Evolutionary conservation across 345 rosid genomes (phyloP), one percentile per base, ranked within the genome.

Genomic region (Rubroshorea leprosula): DNA sequence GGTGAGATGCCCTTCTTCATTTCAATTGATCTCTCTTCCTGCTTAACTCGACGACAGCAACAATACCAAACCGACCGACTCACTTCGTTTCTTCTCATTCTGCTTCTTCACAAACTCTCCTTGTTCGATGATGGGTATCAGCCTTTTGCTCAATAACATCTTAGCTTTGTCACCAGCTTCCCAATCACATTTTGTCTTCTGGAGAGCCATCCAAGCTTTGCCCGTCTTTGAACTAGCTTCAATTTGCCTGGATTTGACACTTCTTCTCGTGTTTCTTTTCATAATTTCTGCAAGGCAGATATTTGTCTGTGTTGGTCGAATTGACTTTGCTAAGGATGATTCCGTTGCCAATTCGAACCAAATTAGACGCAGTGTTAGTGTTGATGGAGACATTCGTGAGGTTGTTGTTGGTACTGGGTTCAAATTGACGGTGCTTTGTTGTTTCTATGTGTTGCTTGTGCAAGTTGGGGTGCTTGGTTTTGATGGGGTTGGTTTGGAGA

Each of bases 151-250:
- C 46, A 24, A 67, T 26, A 72, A 54, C 71, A 64, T 76, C 65
- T 62, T 66, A n/a, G 48, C 64, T 73, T 53, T 58, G 2, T 69
- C 54, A 1, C 5, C 62, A 46, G 63, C 72, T 12, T 23, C 21
- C 15, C 59, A 55, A 60, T 62, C 71, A 12, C 58, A 64, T 53
- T 50, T 50, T 44, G 13, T 57, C 17, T 50, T 73, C 68, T 53
- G 59, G 51, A 56, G 71, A 59, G 71, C 68, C 48, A 68, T 78
- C 73, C 77, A 60, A 10, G 75, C 77, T 52, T 56, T 87, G 31
- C 87, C 89, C 21, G 1, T 74, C 0, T 61, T 84, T 74, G 95
- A 94, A 62, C 78, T 90, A n/a, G 79, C 78, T 46, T 85, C 96
- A 11, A 63, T 90, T 55, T 79, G 83, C 73, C 60, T 83, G 69